Percentiles rank a stretch among this genome's conserved stretches.
These are phyloP conservation scores for Ceratobasidium sp. DNA, from an alignment of 1,284 basidiomycete genomes.

Conservation along the genomic window DNA sequence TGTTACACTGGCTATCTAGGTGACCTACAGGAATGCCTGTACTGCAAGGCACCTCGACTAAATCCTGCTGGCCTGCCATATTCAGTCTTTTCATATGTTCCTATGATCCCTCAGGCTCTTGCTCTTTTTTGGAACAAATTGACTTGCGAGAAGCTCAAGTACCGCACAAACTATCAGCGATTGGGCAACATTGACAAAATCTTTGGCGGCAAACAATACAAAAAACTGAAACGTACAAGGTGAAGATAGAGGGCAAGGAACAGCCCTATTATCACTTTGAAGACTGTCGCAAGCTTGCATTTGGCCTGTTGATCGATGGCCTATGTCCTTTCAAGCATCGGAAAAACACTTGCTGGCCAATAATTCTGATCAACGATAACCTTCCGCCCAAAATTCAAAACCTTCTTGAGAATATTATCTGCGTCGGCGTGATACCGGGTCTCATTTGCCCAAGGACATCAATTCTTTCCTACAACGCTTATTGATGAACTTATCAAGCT, in stretches of 20 bases:
- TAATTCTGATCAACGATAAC: slow-evolving; percentile 48
- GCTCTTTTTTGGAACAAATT: slow-evolving; percentile 45
- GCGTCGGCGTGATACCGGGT: slow-evolving; percentile 51
- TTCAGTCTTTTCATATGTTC: slow-evolving; percentile 47
- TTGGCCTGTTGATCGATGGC: slow-evolving; percentile 47
- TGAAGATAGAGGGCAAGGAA: slow-evolving; percentile 39
- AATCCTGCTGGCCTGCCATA: slow-evolving; percentile 42
- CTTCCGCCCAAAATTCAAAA: slow-evolving; percentile 46
- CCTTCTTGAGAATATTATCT: slow-evolving; percentile 46
- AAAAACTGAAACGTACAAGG: too few species aligned
- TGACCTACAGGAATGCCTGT: slow-evolving; percentile 32
- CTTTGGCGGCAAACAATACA: slow-evolving; percentile 48
- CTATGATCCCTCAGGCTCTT: slow-evolving; percentile 49
- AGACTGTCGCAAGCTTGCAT: slow-evolving; percentile 46
- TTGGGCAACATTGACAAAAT: slow-evolving; percentile 45
- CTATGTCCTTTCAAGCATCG: slow-evolving; percentile 46
- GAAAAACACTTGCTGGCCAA: slow-evolving; percentile 39
- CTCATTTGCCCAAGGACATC: slow-evolving; percentile 48
- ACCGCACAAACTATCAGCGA: slow-evolving; percentile 36
- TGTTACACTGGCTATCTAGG: slow-evolving; percentile 48
- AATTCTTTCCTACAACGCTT: slow-evolving; percentile 49
- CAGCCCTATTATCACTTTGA: slow-evolving; percentile 46
- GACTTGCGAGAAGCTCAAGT: too few species aligned
- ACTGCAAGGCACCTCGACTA: slow-evolving; percentile 44
- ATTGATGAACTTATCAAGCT: too few species aligned